Percentiles rank a stretch among this genome's conserved stretches.
phyloP scores from a whole-genome alignment of 139 green algal species.

The Penium margaritaceum region DNA sequence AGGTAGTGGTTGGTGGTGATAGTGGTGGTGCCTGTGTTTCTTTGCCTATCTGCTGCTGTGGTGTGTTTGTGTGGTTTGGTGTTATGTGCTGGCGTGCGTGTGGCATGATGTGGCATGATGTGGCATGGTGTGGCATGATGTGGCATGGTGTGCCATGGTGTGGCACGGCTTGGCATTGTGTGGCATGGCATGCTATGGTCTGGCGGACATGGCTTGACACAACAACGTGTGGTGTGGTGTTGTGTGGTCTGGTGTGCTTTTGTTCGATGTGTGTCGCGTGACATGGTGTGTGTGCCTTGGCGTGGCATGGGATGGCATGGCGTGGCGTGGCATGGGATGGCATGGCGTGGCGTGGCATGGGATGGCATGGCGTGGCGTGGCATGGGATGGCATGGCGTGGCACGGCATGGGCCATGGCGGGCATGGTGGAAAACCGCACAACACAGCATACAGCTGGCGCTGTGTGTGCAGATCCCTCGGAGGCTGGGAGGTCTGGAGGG shows the following conservation, averaged over 20 bases:
- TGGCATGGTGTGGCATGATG: neutral
- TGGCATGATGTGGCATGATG: neutral
- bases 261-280: neutral
- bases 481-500: too few species aligned
- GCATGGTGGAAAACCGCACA: too few species aligned
- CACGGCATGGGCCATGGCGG: neutral
- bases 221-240: neutral
- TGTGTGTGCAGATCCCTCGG: too few species aligned
- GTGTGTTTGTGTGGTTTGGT: too few species aligned
- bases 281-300: neutral
- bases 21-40: too few species aligned
- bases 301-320: constrained; percentile 18
- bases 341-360: constrained; percentile 2
- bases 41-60: too few species aligned
- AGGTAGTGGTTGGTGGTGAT: too few species aligned
- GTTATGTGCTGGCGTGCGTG: too few species aligned
- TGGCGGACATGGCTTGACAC: too few species aligned
- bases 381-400: neutral
- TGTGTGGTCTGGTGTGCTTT: neutral
- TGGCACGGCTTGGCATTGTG: too few species aligned
- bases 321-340: constrained; percentile 5
- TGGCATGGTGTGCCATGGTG: neutral
- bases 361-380: constrained; percentile 1
- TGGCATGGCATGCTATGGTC: too few species aligned
- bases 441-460: too few species aligned